Evolutionary conservation across 73 alveolate species (phyloP).

Genomic region (Paramecium bursaria): DNA sequence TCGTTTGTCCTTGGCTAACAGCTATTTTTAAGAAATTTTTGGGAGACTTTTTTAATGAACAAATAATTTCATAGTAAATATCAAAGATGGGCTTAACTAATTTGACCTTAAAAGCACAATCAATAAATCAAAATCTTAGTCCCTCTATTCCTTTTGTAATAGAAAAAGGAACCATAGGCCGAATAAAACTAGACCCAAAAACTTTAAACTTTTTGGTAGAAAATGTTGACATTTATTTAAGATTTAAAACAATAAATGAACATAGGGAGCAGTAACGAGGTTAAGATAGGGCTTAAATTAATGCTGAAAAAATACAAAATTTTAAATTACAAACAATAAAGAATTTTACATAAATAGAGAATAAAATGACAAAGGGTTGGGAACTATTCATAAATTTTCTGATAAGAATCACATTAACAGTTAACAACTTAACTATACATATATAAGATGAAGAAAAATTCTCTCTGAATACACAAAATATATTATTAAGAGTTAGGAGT

Average conservation of each 20-base stretch:
- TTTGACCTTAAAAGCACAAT: neutral
- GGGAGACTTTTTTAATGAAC: conserved; percentile 56
- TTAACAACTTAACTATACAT: conserved; percentile 18
- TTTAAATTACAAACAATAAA: conserved; percentile 10
- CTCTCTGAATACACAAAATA: neutral
- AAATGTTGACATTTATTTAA: conserved; percentile 25
- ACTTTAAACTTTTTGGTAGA: conserved; percentile 5
- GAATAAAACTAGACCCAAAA: conserved; percentile 1
- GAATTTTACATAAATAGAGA: neutral
- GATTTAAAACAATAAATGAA: conserved; percentile 12
- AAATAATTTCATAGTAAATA: conserved; percentile 20
- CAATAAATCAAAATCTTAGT: conserved; percentile 1
- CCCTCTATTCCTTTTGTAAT: conserved; percentile 14
- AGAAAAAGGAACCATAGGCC: conserved; percentile 14
- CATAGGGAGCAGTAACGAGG: neutral
- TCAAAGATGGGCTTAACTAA: conserved; percentile 35
- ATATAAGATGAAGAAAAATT: neutral
- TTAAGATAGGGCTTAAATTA: neutral
- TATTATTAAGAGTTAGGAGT: conserved; percentile 30
- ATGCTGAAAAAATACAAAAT: conserved; percentile 2
- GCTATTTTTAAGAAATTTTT: conserved; percentile 36
- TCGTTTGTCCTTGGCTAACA: conserved; percentile 37
- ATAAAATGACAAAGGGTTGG: conserved; percentile 21
- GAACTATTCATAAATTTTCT: conserved; percentile 1
- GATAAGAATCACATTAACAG: conserved; percentile 7